Percentiles rank a stretch among this genome's conserved stretches.
Conservation (phyloP, 192 early-diverging fungal species). For the Phlyctochytrium planicorne region DNA sequence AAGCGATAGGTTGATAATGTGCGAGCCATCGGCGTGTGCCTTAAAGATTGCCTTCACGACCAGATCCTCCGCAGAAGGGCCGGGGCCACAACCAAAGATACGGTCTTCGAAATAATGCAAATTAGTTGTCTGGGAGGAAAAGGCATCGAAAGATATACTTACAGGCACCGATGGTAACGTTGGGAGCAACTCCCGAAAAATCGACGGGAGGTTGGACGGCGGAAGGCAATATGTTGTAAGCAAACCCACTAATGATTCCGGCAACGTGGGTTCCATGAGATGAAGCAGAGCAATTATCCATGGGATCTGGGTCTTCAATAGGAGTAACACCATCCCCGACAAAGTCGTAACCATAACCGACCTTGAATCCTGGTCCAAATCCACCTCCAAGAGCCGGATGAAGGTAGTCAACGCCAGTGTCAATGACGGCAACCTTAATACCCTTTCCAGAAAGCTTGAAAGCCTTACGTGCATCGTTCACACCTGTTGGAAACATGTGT, state of each 20-base stretch:
- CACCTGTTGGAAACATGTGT: constrained; percentile 35
- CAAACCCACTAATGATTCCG: constrained; percentile 45
- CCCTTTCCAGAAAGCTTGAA: constrained; percentile 43
- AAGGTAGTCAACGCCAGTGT: constrained; percentile 51
- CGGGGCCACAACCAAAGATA: constrained; percentile 51
- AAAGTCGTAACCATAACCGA: constrained; percentile 41
- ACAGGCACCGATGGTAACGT: constrained; percentile 75
- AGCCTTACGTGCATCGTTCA: constrained; percentile 23
- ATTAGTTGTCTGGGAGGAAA: too few relatives aligned
- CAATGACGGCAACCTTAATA: constrained; percentile 50
- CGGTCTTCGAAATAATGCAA: too few relatives aligned
- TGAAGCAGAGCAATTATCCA: constrained; percentile 39
- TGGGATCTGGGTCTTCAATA: constrained; percentile 31
- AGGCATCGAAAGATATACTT: constrained; percentile 42
- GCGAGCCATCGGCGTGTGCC: constrained; percentile 66
- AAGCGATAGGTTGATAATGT: constrained; percentile 81
- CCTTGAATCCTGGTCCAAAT: constrained; percentile 42
- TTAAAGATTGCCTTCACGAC: constrained; percentile 73
- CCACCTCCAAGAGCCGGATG: constrained; percentile 53
- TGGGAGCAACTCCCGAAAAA: constrained; percentile 75
- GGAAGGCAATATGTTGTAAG: constrained; percentile 28
- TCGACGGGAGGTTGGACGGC: constrained; percentile 10
- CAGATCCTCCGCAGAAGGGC: too few relatives aligned
- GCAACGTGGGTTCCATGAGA: constrained; percentile 53
- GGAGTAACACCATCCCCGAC: constrained; percentile 28